Base-by-base conservation (phyloP, 176 grass and related monocot genomes). In the Triticum timopheevii region DNA sequence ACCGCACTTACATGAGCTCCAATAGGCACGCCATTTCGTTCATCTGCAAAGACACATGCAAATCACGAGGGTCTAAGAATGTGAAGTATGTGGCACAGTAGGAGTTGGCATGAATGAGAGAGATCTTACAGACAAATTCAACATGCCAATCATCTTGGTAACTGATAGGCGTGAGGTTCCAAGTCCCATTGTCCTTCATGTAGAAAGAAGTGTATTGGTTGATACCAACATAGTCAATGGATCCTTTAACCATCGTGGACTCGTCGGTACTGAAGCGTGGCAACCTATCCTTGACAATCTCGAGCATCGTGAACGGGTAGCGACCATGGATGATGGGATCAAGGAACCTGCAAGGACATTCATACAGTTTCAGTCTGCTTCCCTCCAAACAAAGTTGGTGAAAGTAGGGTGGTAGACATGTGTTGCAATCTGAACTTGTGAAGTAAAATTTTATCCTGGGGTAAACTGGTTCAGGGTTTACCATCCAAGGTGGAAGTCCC, bases 401-500 rank as follows among this genome's bases (percentile, higher is more conserved):
- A 44, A 0, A 39, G 36, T 39, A 39, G 15, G 79, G 44, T 59
- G 17, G 12, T 34, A 25, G 31, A 66, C 76, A 23, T 80, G 8
- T 45, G 31, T 13, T 44, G 22, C 12, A 74, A 9, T n/a, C 15
- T 82, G 62, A 23, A 54, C 13, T 16, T 24, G 65, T 34, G 8
- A 61, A 25, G 28, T 40, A 52, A 47, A 19, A 22, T 3, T 62
- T 59, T 25, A 67, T 61, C 24, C 6, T 36, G 49, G 59, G 85
- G 58, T 27, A 61, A 47, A 15, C 13, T 17, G 3, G 44, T 67
- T 82, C 23, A 52, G 38, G 24, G 13, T 62, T 8, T 90, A 98
- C 95, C 95, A 98, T 90, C 95, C 95, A 19, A 98, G 81, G 61
- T 98, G 95, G 77, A 98, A 98, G 15, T 98, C 95, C 72, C 95